Conservation (phyloP, 2,329 filamentous ascomycete genomes). For the Waltergamsia citrina region DNA sequence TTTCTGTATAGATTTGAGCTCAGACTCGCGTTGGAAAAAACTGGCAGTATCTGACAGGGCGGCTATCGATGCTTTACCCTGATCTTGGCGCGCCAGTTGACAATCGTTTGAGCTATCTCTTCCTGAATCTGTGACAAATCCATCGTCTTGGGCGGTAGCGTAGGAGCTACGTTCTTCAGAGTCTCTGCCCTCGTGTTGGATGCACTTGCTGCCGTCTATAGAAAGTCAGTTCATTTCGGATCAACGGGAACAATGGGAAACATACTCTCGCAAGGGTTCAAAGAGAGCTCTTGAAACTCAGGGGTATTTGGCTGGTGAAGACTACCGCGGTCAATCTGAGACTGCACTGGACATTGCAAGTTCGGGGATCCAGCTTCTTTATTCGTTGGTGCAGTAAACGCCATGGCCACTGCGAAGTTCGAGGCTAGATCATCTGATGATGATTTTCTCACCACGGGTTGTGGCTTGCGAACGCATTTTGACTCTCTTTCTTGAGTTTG, state of each 20-base stretch:
- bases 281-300: too few species aligned
- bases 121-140: not conserved
- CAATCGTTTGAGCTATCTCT: too few species aligned
- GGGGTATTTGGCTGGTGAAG: too few species aligned
- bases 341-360: not conserved
- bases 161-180: conserved; percentile 16
- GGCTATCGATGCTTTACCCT: not conserved
- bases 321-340: not conserved
- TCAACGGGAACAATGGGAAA: too few species aligned
- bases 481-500: conserved; percentile 1
- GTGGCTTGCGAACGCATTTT: conserved; percentile 2
- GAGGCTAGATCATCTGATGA: conserved; percentile 5
- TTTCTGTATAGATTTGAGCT: conserved; percentile 27
- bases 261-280: too few species aligned
- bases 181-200: too few species aligned
- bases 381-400: conserved; percentile 6
- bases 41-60: conserved; percentile 22
- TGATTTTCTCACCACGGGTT: conserved; percentile 2
- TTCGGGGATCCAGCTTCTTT: not conserved
- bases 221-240: too few species aligned
- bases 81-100: too few species aligned
- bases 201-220: too few species aligned
- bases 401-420: conserved; percentile 7
- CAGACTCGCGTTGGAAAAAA: conserved; percentile 25
- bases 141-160: conserved; percentile 12